These are phyloP conservation scores for Galeopsis tetrahit DNA, from an alignment of 257 asterid genomes.

Conservation along the genomic window DNA sequence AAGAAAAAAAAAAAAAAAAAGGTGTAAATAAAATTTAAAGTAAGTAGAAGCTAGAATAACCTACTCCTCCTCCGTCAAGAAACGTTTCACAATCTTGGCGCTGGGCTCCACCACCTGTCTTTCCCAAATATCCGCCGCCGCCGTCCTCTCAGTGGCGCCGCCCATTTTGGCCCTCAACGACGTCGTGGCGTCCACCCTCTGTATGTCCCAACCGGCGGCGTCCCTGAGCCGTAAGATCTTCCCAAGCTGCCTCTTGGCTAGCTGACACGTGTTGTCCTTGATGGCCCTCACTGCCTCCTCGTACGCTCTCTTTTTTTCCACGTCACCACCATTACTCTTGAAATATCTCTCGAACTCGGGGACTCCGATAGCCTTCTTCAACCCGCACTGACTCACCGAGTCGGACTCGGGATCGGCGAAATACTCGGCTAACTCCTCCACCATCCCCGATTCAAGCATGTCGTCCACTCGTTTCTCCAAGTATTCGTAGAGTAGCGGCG, in stretches of 20 bases:
- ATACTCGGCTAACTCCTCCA: conserved; percentile 59
- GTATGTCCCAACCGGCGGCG: conserved; percentile 75
- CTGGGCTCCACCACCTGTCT: conserved; percentile 69
- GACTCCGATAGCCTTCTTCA: conserved; percentile 75
- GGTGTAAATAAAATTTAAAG: conserved; percentile 35
- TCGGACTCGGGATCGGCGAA: conserved; percentile 37
- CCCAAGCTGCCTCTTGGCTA: conserved; percentile 64
- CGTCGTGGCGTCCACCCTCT: conserved; percentile 75
- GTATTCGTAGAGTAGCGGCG: conserved; percentile 54
- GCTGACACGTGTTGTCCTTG: conserved; percentile 76
- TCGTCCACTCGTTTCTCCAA: conserved; percentile 69
- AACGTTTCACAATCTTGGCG: conserved; percentile 73
- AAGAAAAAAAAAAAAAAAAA: background rate
- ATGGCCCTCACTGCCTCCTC: conserved; percentile 68
- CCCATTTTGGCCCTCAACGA: conserved; percentile 49
- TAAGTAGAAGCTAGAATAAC: conserved; percentile 33
- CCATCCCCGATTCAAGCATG: conserved; percentile 78
- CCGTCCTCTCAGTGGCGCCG: conserved; percentile 31
- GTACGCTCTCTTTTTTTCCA: conserved; percentile 38
- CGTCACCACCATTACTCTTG: conserved; percentile 29
- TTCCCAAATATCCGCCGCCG: conserved; percentile 62
- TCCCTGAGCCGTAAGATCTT: conserved; percentile 76
- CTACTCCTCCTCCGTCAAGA: conserved; percentile 70
- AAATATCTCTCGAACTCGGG: conserved; percentile 71
- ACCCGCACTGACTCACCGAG: conserved; percentile 52